Percentiles rank a stretch among this genome's conserved stretches.
phyloP scores from a whole-genome alignment of 2,329 filamentous ascomycete species.

The Scytalidium sp. region DNA sequence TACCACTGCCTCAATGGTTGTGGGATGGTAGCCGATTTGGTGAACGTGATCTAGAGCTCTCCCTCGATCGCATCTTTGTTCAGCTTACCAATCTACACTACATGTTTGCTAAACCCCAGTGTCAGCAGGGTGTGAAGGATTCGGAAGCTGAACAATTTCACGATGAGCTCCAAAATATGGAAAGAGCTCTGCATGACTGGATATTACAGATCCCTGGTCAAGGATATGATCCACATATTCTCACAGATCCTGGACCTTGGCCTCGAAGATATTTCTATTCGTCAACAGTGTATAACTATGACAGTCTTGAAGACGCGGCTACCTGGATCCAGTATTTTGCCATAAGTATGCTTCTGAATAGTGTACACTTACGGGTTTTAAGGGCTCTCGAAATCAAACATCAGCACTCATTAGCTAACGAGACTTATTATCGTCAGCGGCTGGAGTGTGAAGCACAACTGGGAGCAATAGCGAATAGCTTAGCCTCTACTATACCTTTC shows the following conservation, averaged over 20 bases:
- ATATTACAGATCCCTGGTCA: slow-evolving; percentile 3
- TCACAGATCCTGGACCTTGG: slow-evolving; percentile 5
- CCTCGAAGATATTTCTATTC: slow-evolving; percentile 18
- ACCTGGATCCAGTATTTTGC: slow-evolving; percentile 25
- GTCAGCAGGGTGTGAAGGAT: background rate
- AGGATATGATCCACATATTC: slow-evolving; percentile 8
- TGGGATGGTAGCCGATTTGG: slow-evolving; percentile 24
- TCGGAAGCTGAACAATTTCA: slow-evolving; percentile 1
- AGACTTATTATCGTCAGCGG: no score
- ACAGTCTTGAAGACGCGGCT: slow-evolving; percentile 16
- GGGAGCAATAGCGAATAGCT: slow-evolving; percentile 1
- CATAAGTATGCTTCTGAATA: slow-evolving; percentile 21
- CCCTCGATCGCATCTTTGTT: slow-evolving; percentile 24
- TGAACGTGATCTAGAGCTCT: slow-evolving; percentile 25
- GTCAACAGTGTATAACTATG: slow-evolving; percentile 20
- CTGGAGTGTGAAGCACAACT: background rate
- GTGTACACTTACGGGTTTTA: slow-evolving; percentile 18
- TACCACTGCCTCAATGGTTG: slow-evolving; percentile 27
- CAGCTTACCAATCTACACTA: slow-evolving; percentile 18
- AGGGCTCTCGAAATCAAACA: no score
- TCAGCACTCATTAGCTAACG: no score
- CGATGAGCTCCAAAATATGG: slow-evolving; percentile 7
- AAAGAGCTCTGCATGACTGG: slow-evolving; percentile 10
- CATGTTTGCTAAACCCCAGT: background rate
- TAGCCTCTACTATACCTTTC: slow-evolving; percentile 8